phyloP scores from a whole-genome alignment of 768 basidiomycete species.

The Lepiota venenata region DNA sequence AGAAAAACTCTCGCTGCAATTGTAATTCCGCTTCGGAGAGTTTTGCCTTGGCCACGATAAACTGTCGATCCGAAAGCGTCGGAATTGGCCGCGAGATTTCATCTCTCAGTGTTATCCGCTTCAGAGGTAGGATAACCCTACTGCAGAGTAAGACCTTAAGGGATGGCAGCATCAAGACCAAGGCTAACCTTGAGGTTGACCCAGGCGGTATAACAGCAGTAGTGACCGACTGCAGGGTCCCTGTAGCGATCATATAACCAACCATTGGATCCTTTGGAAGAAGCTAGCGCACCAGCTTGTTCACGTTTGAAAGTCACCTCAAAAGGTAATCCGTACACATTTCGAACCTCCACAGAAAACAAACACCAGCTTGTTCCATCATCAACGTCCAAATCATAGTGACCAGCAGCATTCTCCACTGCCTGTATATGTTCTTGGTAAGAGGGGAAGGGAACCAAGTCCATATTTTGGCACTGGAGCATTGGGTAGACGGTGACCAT shows the following conservation, averaged over 20 bases:
- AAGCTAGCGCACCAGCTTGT: conserved; percentile 50
- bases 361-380: conserved; percentile 76
- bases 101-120: conserved; percentile 60
- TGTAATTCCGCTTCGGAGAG: conserved; percentile 57
- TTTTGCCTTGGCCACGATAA: conserved; percentile 76
- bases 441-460: conserved; percentile 65
- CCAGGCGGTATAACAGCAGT: conserved; percentile 80
- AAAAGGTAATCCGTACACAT: conserved; percentile 89
- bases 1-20: conserved; percentile 80
- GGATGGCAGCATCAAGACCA: background rate
- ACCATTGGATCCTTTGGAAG: background rate
- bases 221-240: conserved; percentile 33
- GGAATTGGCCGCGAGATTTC: conserved; percentile 71
- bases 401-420: conserved; percentile 19
- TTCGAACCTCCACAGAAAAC: conserved; percentile 86
- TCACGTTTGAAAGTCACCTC: conserved; percentile 75
- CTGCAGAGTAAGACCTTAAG: conserved; percentile 1
- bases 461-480: conserved; percentile 84
- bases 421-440: conserved; percentile 23
- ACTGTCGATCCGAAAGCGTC: conserved; percentile 83
- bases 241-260: conserved; percentile 27
- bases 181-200: conserved; percentile 72
- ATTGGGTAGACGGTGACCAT: conserved; percentile 95
- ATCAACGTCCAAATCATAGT: conserved; percentile 33
- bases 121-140: conserved; percentile 70